phyloP scores from a whole-genome alignment of 192 early-diverging fungal species.

The Coemansia erecta region DNA sequence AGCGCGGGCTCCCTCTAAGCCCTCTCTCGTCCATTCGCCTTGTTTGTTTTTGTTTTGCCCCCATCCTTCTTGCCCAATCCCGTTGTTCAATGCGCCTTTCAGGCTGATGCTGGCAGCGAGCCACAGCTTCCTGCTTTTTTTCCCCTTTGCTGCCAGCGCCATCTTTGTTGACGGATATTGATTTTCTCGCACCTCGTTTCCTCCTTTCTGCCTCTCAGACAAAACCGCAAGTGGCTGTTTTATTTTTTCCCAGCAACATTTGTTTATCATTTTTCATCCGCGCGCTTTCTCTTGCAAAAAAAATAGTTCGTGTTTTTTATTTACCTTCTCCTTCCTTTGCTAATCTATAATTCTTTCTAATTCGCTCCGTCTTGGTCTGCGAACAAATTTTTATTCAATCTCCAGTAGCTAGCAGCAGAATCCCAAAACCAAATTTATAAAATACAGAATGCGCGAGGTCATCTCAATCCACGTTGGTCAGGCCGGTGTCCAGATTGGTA shows the following conservation, averaged over 20 bases:
- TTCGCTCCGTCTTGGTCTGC: slow-evolving; percentile 4
- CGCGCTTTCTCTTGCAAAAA: background rate
- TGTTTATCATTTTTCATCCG: slow-evolving; percentile 3
- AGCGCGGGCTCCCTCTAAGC: background rate
- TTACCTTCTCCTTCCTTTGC: background rate
- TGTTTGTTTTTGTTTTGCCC: background rate
- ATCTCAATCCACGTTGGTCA: slow-evolving; percentile 79
- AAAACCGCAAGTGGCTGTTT: no score
- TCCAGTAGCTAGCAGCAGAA: slow-evolving; percentile 2
- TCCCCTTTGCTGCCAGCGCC: no score
- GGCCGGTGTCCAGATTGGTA: slow-evolving; percentile 99
- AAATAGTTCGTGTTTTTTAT: background rate
- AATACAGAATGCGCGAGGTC: slow-evolving; percentile 66
- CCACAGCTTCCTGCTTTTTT: no score
- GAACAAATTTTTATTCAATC: background rate
- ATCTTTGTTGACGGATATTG: no score
- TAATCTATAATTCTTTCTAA: slow-evolving; percentile 8
- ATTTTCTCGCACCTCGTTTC: background rate
- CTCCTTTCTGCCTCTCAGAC: background rate
- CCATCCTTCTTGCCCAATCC: background rate
- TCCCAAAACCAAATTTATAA: background rate
- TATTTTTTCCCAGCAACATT: background rate
- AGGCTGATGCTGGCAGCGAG: no score
- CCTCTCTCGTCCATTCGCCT: background rate
- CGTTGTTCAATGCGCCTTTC: no score